Evolutionary conservation across 495 filamentous ascomycete species (phyloP), one percentile per base, ranked within the genome.

Genomic region (Cetradonia linearis): DNA sequence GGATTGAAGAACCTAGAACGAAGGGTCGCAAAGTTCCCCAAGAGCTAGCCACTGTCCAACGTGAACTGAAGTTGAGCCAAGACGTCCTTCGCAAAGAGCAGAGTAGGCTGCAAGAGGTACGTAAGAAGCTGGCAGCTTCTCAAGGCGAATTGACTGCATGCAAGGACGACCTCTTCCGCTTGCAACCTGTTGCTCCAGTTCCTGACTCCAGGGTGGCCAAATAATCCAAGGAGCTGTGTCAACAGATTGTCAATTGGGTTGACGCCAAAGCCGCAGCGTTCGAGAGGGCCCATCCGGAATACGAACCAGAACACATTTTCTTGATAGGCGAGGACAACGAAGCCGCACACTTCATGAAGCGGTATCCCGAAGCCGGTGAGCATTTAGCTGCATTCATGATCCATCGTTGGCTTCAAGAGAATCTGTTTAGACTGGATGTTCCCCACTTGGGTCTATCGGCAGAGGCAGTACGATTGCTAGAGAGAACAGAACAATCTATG

Each of bases 151-250:
- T 67, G 11, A 30, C 30, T 0, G 53, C 30, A 8, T 67, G 65
- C 46, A 62, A 65, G 23, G 50, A 65, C 36, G 65, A 67, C 27
- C 56, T 67, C 2, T 65, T 63, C 37, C 38, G 40, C 1, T 25
- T 65, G 30, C 63, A 67, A 27, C 47, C 57, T 0, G 10, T 46
- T 2, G 34, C 30, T 18, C 37, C 61, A 33, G n/a, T 63, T 8
- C 38, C 63, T 0, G 63, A 67, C 40, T 55, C 60, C 4, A 37
- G 9, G 2, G 56, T 65, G 8, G 3, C 31, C 0, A n/a, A 36
- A 4, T 5, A 28, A 0, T 65, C 53, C n/a, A 57, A 61, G 2
- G n/a, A 10, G 1, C 1, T 67, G 1, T 28, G 56, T n/a, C 58
- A 58, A 10, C 36, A 56, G 9, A 47, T 65, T 2, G 27, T 40